Base-by-base conservation (phyloP, 2,329 filamentous ascomycete genomes). In the Fusarium anthophilum region DNA sequence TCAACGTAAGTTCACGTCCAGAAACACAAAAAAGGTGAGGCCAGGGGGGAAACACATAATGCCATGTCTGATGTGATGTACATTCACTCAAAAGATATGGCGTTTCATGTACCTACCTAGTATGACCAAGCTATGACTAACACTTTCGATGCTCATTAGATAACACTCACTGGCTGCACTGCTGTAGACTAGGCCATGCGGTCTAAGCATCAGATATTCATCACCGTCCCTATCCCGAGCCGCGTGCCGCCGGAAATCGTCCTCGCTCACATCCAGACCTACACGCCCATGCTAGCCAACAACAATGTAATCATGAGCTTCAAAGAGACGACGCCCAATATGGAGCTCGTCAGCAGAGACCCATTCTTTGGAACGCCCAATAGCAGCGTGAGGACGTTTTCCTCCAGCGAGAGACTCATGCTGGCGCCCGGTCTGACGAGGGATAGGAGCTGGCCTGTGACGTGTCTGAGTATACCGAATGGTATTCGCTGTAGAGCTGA, bases 181-280 rank as follows among this genome's bases (percentile, higher is more conserved):
- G 51, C 37, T 14, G 38, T 41, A 54, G 53, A 63, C 66, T 41
- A 54, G 53, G 67, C 66, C 22, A 73, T 73, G 71, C 66, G 71
- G 47, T 74, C 67, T 20, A 61, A 57, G 37, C 63, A 73, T 44
- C 67, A 58, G 20, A 53, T 62, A 35, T 59, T 38, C 63, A 67
- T 73, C 58, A 63, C 62, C 20, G 59, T 71, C 14, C 71, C 71
- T 37, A 73, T 73, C 37, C 67, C 71, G 14, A 61, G 63, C 39
- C 63, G 26, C 15, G 61, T 73, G 41, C 71, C 71, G 4, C 71
- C 71, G 18, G 71, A 73, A 51, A 48, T 71, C 14, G 71, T 73
- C 17, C 71, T 73, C 32, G 62, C 57, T 10, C 64, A 72, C 13
- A 71, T 73, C 8, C 71, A 73, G 28, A 72, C 48, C 14, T 73